A percentile compares a stretch with the other conserved stretches of the same genome.
phyloP scores from a whole-genome alignment of 805 yeast genomes.

The Saccharomycopsis javanensis region DNA sequence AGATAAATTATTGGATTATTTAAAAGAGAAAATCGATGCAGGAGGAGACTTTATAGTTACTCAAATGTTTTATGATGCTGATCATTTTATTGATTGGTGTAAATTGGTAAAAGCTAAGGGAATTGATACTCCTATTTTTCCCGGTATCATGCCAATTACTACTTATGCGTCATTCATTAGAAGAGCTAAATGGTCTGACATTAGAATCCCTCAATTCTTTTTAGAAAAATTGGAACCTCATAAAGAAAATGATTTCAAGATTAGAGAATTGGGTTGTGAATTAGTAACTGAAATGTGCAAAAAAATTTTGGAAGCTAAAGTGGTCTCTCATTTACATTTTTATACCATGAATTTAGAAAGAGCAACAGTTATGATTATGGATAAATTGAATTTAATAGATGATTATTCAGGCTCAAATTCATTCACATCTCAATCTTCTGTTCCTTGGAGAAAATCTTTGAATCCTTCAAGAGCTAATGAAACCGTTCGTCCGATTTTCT shows the following conservation, averaged over 20 bases:
- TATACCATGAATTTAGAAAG: slow-evolving; percentile 97
- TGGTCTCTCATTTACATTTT: slow-evolving; percentile 80
- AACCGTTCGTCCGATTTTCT: slow-evolving; percentile 85
- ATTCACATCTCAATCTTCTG: slow-evolving; percentile 14
- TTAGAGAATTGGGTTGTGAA: slow-evolving; percentile 77
- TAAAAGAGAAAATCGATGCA: slow-evolving; percentile 84
- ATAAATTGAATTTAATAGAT: slow-evolving; percentile 48
- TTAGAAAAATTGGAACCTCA: slow-evolving; percentile 63
- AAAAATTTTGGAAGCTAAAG: slow-evolving; percentile 57
- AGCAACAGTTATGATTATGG: slow-evolving; percentile 80
- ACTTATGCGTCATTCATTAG: slow-evolving; percentile 87
- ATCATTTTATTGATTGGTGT: slow-evolving; percentile 79
- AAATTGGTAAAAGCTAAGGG: slow-evolving; percentile 57
- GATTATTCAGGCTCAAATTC: not conserved
- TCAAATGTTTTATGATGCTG: slow-evolving; percentile 95
- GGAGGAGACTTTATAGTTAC: slow-evolving; percentile 94
- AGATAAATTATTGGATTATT: slow-evolving; percentile 42
- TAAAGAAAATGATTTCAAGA: slow-evolving; percentile 82
- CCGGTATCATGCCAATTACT: slow-evolving; percentile 98
- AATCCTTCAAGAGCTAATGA: slow-evolving; percentile 74
- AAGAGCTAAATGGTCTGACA: slow-evolving; percentile 91
- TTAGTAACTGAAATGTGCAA: slow-evolving; percentile 78
- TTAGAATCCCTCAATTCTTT: slow-evolving; percentile 68
- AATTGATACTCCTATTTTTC: slow-evolving; percentile 70
- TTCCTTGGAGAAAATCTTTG: slow-evolving; percentile 90